phyloP scores from a whole-genome alignment of 768 basidiomycete genomes.

The Cystoderma amianthinum region DNA sequence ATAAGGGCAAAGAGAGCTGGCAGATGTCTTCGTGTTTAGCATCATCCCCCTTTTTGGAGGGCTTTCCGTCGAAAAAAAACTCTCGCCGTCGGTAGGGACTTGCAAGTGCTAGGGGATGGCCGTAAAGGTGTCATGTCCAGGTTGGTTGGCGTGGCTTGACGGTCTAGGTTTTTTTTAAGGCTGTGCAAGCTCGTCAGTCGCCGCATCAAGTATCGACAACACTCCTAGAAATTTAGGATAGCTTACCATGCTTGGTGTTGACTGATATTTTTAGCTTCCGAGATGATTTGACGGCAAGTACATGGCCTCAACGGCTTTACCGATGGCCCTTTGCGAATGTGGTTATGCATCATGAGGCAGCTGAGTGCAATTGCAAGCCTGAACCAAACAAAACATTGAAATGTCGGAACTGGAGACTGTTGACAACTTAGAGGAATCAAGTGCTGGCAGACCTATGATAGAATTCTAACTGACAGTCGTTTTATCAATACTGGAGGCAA shows the following conservation, averaged over 20 bases:
- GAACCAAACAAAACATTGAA: no score
- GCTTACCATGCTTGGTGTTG: slow-evolving; percentile 35
- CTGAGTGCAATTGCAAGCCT: no score
- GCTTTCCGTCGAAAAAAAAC: slow-evolving; percentile 20
- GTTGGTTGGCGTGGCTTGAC: slow-evolving; percentile 66
- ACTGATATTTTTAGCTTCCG: no score
- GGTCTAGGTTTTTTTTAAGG: slow-evolving; percentile 76
- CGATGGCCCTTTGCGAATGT: no score
- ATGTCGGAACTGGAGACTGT: no score
- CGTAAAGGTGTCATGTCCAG: slow-evolving; percentile 41
- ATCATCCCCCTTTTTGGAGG: slow-evolving; percentile 28
- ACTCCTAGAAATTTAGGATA: slow-evolving; percentile 30
- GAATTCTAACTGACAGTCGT: no score
- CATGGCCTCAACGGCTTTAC: no score
- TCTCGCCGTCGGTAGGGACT: slow-evolving; percentile 26
- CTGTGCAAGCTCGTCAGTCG: slow-evolving; percentile 72
- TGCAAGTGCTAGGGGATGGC: slow-evolving; percentile 22
- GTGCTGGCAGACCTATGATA: no score
- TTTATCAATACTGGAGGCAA: no score
- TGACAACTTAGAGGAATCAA: no score
- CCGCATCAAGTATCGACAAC: slow-evolving; percentile 65
- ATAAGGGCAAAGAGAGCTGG: slow-evolving; percentile 22
- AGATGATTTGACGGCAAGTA: no score
- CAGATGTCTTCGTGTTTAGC: slow-evolving; percentile 29
- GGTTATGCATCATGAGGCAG: no score